Base-by-base conservation (phyloP, 1,284 basidiomycete genomes). In the Veloboletus limbatus region DNA sequence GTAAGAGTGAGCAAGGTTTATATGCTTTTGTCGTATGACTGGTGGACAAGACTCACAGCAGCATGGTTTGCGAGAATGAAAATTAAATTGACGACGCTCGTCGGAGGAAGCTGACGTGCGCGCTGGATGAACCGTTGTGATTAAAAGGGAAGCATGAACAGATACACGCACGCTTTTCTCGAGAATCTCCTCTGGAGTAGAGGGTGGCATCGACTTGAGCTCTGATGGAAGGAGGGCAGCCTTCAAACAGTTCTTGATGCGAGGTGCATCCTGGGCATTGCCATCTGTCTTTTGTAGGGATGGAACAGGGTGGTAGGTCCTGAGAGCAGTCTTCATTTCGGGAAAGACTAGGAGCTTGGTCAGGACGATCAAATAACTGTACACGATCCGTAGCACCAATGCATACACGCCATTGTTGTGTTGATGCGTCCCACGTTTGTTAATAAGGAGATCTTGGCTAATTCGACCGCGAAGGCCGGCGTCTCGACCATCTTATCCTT, bases 351-450 rank as follows among this genome's bases (percentile, higher is more conserved):
- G 18, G 36, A 33, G 36, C 20, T 30, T 48, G 40, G 49, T 62
- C 41, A 61, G 54, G 35, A 55, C 21, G 32, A 50, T 53, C 45
- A 39, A 56, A 47, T 22, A 43, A 35, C 9, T 18, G 45, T 41
- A 32, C 37, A 53, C 35, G 47, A 58, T 34, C 46, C 9, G 48
- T 48, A 40, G 45, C 42, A 46, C 36, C 11, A 44, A 48, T 54
- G 58, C 56, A 50, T 60, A 92, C 89, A 95, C 48, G 92, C 92
- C 78, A 94, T 86, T 25, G 93, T 95, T 20, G 92, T 95, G 63
- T 95, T 96, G 65, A 96, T 91, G 47, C 92, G 76, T n/a, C 92
- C 92, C 40, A 94, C 85, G 59, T 96, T 96, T 40, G 92, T 89
- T 36, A 96, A 74, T 22, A 96, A 72, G 33, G 88, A 87, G 35